Conservation (phyloP, 371 early-diverging fungal species). For the Mortierella sp. region DNA sequence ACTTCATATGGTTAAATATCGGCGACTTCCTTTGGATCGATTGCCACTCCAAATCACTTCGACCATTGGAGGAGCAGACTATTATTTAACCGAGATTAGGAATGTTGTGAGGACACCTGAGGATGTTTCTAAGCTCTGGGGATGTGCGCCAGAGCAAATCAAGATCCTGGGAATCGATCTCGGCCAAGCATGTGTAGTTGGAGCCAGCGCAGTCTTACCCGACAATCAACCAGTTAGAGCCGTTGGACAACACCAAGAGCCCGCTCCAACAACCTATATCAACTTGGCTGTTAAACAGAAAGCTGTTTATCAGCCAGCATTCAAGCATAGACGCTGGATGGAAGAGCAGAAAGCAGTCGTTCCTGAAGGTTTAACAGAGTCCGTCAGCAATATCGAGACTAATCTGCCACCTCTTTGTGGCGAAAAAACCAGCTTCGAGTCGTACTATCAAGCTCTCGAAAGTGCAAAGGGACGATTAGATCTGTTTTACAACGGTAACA, state of each 20-base stretch:
- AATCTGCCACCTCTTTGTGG: conserved; percentile 12
- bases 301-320: conserved; percentile 20
- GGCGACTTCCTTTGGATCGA: no score
- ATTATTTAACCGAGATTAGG: not conserved
- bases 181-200: not conserved
- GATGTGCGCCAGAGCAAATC: not conserved
- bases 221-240: no score
- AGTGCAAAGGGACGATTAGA: no score
- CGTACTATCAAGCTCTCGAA: no score
- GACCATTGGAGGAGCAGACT: not conserved
- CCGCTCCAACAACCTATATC: no score
- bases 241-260: no score
- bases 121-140: not conserved
- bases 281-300: conserved; percentile 28
- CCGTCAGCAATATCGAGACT: conserved; percentile 13
- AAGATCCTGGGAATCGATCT: not conserved
- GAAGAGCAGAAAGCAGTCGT: not conserved
- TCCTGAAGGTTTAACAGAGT: not conserved
- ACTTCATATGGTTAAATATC: no score
- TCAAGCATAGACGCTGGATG: conserved; percentile 23
- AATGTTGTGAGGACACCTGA: not conserved
- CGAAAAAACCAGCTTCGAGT: not conserved
- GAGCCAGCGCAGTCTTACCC: no score
- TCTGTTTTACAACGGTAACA: conserved; percentile 9
- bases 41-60: not conserved